Evolutionary conservation across 495 filamentous ascomycete genomes (phyloP).

Genomic region (Talaromyces ruber): DNA sequence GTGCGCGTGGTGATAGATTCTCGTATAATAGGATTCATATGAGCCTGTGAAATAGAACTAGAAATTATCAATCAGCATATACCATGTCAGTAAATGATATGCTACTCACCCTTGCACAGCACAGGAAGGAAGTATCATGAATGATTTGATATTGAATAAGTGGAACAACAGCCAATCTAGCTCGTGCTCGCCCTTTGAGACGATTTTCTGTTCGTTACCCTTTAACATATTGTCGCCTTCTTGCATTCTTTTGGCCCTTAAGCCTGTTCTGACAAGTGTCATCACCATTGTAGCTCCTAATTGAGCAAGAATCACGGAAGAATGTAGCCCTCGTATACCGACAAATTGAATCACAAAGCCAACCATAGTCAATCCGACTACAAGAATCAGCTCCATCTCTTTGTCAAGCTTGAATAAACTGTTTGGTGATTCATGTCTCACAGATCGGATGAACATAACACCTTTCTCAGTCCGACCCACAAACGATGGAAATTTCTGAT

Average conservation of each 20-base stretch:
- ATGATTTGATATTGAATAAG: constrained; percentile 19
- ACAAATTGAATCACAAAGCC: constrained; percentile 45
- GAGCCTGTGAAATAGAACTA: not conserved
- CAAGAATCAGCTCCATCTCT: constrained; percentile 10
- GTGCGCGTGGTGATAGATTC: not conserved
- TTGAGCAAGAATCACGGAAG: constrained; percentile 37
- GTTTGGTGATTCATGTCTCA: constrained; percentile 8
- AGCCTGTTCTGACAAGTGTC: constrained; percentile 34
- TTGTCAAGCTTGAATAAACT: not conserved
- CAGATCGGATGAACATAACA: constrained; percentile 26
- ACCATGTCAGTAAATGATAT: not conserved
- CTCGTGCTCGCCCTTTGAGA: constrained; percentile 26
- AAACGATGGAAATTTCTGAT: constrained; percentile 32
- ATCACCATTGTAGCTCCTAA: constrained; percentile 37
- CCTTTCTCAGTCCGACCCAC: constrained; percentile 15
- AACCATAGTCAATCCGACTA: constrained; percentile 23
- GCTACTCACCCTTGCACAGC: not conserved
- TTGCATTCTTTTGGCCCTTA: constrained; percentile 32
- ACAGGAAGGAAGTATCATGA: constrained; percentile 3
- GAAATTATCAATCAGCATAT: not conserved
- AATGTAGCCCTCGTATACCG: constrained; percentile 39
- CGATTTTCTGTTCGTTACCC: constrained; percentile 15
- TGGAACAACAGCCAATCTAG: constrained; percentile 38
- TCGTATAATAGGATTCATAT: not conserved
- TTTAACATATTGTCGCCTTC: constrained; percentile 22